A percentile compares a stretch with the other conserved stretches of the same genome.
Evolutionary conservation across 306 rosid genomes (phyloP).

Genomic region (Luffa aegyptiaca): DNA sequence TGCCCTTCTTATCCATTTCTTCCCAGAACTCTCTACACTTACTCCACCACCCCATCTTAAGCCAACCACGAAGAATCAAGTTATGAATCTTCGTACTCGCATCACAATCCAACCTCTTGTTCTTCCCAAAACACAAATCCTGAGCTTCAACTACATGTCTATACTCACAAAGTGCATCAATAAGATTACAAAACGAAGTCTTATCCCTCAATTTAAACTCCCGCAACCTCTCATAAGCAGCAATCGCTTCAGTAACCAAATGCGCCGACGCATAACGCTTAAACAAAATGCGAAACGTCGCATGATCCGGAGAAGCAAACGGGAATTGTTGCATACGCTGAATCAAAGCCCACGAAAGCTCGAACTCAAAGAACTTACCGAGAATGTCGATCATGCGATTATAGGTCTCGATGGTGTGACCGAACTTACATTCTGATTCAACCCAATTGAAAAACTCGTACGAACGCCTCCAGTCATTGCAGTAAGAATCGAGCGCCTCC

Average conservation of each 20-base stretch:
- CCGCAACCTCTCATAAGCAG: constrained; percentile 33
- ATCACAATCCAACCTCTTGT: constrained; percentile 10
- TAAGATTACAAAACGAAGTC: constrained; percentile 46
- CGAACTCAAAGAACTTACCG: constrained; percentile 73
- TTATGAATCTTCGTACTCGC: constrained; percentile 46
- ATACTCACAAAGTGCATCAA: constrained; percentile 73
- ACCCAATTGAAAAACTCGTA: constrained; percentile 78
- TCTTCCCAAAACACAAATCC: constrained; percentile 43
- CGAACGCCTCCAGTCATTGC: constrained; percentile 79
- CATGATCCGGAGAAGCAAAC: constrained; percentile 47
- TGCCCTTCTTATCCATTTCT: constrained; percentile 69
- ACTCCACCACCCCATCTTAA: constrained; percentile 73
- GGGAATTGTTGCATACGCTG: constrained; percentile 45
- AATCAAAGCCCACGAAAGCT: constrained; percentile 50
- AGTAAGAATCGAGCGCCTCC: constrained; percentile 46
- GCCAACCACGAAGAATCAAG: constrained; percentile 79
- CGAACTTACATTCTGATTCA: constrained; percentile 23
- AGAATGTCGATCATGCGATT: constrained; percentile 63
- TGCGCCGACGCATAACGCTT: constrained; percentile 69
- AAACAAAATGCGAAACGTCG: constrained; percentile 66
- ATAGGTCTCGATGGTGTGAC: constrained; percentile 57
- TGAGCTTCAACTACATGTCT: constrained; percentile 79
- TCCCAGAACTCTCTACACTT: constrained; percentile 84
- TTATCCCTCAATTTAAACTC: constrained; percentile 63
- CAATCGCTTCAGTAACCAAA: constrained; percentile 50